Evolutionary conservation across 1,284 basidiomycete species (phyloP), one percentile per base, ranked within the genome.

Genomic region (Ustilago sp.): DNA sequence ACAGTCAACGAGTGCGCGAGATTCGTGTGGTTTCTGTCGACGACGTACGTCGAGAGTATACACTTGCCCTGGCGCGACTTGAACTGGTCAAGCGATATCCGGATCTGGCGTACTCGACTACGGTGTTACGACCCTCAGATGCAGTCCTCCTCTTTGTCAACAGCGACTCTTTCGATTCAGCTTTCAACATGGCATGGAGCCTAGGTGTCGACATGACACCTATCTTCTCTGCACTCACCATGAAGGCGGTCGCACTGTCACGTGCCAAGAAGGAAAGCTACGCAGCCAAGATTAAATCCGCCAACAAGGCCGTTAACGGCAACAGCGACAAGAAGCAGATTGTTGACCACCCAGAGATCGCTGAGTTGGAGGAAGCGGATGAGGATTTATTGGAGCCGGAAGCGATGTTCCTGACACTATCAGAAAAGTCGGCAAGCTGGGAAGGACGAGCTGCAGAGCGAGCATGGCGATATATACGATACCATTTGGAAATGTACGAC

Each of bases 401-500:
- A n/a, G 74, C 80, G 5, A 38, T 75, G 13, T 85, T 83, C 60
- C 48, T 85, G 48, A 62, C 56, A 32, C 53, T 66, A 8, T 82
- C 80, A 19, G 72, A 81, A 17, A 77, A 80, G 62, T 77, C 79
- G 19, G 74, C 91, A 1, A 92, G 92, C 1, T 96, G 95, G 91
- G 89, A 91, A 43, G 95, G 95, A 1, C 90, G 92, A 1, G 89
- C 91, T 32, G 89, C 91, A 19, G 92, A 94, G 70, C 90, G 93
- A 68, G 94, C 92, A 2, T 94, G 95, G 93, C 89, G 92, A 80
- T 95, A 94, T 85, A 89, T 99, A 55, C 92, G 93, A 71, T 89
- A 91, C 76, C 90, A 92, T 31, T 88, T 98, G 61, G 90, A 91
- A 63, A 90, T 92, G 57, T 90, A 95, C 82, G 94, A 97, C 84